These are phyloP conservation scores for Fulvia fulva DNA, from an alignment of 2,329 filamentous ascomycete genomes.

Conservation along the genomic window DNA sequence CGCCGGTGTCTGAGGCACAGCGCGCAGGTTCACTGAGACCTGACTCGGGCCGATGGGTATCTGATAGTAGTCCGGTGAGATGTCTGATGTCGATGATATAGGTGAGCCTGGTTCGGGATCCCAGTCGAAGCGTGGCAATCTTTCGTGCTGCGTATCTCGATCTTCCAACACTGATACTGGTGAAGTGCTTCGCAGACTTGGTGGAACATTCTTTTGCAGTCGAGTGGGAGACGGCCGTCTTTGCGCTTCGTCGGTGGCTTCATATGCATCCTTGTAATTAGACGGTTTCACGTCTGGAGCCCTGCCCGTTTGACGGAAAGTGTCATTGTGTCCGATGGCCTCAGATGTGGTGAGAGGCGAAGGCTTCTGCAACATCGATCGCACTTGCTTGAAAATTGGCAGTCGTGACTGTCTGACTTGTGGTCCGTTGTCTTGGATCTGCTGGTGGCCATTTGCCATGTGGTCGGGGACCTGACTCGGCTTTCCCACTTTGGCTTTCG, in stretches of 20 bases:
- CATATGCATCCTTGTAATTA: conserved; percentile 12
- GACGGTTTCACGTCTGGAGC: background rate
- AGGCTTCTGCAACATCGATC: conserved; percentile 32
- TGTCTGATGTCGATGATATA: conserved; percentile 18
- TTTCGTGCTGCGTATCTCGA: conserved; percentile 18
- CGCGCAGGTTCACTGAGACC: conserved; percentile 6
- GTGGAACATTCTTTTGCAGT: background rate
- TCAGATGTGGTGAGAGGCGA: conserved; percentile 14
- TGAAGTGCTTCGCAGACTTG: conserved; percentile 10
- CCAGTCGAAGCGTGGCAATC: conserved; percentile 11
- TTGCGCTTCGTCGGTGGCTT: conserved; percentile 14
- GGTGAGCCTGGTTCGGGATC: conserved; percentile 22
- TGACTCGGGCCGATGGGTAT: conserved; percentile 6
- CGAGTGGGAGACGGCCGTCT: conserved; percentile 14
- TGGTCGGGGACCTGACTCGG: conserved; percentile 11
- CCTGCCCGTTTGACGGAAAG: background rate
- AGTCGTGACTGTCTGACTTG: conserved; percentile 25
- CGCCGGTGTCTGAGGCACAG: conserved; percentile 9
- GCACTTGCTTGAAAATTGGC: conserved; percentile 34
- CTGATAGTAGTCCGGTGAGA: background rate
- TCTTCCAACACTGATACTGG: conserved; percentile 24
- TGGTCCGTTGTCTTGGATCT: conserved; percentile 24
- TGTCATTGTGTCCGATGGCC: background rate
- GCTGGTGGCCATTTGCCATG: conserved; percentile 18
- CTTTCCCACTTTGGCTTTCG: conserved; percentile 9